Percentiles rank a stretch among this genome's conserved stretches.
phyloP scores from a whole-genome alignment of 441 rosid genomes.

The Corymbia calophylla region DNA sequence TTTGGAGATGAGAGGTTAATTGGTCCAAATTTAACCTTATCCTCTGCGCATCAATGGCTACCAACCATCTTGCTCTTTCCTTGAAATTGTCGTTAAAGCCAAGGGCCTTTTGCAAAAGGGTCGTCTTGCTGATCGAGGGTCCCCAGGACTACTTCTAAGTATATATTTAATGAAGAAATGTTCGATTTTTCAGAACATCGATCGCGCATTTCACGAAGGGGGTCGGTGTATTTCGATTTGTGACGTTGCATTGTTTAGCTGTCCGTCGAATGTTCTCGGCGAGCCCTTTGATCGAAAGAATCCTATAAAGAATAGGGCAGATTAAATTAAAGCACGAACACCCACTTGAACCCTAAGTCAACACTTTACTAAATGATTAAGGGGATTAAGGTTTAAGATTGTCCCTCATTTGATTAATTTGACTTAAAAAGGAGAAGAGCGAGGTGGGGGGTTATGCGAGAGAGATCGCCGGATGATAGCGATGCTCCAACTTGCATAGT shows the following conservation, averaged over 20 bases:
- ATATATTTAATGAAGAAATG: background rate
- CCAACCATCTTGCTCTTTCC: slow-evolving; percentile 22
- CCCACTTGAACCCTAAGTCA: background rate
- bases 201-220: background rate
- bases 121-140: background rate
- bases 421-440: background rate
- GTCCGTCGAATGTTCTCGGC: background rate
- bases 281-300: background rate
- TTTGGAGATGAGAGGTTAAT: background rate
- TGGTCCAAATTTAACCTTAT: background rate
- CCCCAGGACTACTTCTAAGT: background rate
- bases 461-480: background rate
- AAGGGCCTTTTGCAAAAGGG: background rate
- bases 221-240: background rate
- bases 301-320: background rate
- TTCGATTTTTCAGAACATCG: background rate
- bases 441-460: background rate
- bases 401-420: background rate
- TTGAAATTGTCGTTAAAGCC: slow-evolving; percentile 10
- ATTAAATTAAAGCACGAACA: background rate
- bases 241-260: background rate
- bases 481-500: background rate
- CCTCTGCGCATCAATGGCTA: background rate
- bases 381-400: slow-evolving; percentile 6
- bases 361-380: background rate